Percentiles rank a stretch among this genome's conserved stretches.
These are phyloP conservation scores for Trypanosomatidae sp. DNA, from an alignment of 208 protist species.

Conservation along the genomic window DNA sequence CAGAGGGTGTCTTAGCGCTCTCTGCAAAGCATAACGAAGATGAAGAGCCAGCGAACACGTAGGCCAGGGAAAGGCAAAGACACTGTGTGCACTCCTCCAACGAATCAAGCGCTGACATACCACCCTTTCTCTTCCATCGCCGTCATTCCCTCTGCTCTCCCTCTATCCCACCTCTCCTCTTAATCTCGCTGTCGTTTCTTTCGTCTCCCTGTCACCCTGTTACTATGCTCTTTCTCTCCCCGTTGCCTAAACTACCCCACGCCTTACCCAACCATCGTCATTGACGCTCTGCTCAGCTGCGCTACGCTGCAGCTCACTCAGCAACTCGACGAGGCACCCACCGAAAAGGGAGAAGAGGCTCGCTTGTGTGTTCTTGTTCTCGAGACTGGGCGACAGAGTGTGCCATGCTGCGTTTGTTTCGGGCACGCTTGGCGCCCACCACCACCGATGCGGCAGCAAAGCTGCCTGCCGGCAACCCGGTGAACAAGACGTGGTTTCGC, in stretches of 20 bases:
- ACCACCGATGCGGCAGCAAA: constrained; percentile 84
- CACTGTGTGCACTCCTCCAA: neutral
- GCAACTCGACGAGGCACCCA: neutral
- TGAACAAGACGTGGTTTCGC: constrained; percentile 85
- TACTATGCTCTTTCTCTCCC: neutral
- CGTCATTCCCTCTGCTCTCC: neutral
- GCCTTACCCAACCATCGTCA: neutral
- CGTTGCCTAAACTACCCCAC: neutral
- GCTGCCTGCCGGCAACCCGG: constrained; percentile 81
- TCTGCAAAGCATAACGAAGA: neutral
- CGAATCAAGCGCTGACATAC: neutral
- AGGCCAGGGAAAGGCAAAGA: neutral
- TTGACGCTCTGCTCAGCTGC: neutral
- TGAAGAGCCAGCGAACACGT: neutral
- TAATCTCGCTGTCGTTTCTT: neutral
- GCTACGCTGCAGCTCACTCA: neutral
- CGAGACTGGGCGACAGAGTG: neutral
- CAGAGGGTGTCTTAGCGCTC: neutral
- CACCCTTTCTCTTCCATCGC: neutral
- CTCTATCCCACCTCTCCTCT: neutral
- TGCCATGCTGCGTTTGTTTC: constrained; percentile 38
- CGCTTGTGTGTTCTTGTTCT: neutral
- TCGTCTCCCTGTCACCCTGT: neutral
- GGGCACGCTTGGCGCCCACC: constrained; percentile 46
- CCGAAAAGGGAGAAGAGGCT: neutral